Evolutionary conservation across 169 alveolate species (phyloP).

Genomic region (Theileria annulata): DNA sequence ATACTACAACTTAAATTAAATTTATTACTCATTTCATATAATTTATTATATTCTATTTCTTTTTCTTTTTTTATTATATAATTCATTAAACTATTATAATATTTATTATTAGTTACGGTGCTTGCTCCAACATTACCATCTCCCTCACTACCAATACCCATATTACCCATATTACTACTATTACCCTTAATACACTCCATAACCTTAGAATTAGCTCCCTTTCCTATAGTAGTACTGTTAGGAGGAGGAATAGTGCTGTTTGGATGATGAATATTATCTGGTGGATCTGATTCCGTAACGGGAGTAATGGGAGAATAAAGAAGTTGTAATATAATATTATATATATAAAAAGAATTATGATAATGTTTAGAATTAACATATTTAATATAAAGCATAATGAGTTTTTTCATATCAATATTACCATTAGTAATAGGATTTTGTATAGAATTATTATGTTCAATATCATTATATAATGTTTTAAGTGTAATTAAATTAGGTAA

Average conservation of each 20-base stretch:
- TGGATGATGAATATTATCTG: too few relatives aligned
- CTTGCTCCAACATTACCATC: neutral
- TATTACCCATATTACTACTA: too few relatives aligned
- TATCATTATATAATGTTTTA: slow-evolving; percentile 9
- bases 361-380: neutral
- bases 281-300: too few relatives aligned
- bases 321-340: too few relatives aligned
- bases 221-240: neutral
- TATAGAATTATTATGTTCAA: neutral
- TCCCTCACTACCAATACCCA: neutral
- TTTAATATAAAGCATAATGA: neutral
- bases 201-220: too few relatives aligned
- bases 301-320: neutral
- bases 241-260: too few relatives aligned
- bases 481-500: slow-evolving; percentile 87
- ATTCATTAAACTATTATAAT: neutral
- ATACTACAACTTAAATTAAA: slow-evolving; percentile 79
- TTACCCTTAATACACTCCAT: too few relatives aligned
- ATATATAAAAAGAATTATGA: neutral
- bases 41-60: neutral
- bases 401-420: neutral
- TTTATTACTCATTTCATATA: slow-evolving; percentile 43
- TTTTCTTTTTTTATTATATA: neutral
- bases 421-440: neutral
- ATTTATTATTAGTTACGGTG: neutral